phyloP scores from a whole-genome alignment of 2,329 filamentous ascomycete species.

The Chaetomiaceae sp. region DNA sequence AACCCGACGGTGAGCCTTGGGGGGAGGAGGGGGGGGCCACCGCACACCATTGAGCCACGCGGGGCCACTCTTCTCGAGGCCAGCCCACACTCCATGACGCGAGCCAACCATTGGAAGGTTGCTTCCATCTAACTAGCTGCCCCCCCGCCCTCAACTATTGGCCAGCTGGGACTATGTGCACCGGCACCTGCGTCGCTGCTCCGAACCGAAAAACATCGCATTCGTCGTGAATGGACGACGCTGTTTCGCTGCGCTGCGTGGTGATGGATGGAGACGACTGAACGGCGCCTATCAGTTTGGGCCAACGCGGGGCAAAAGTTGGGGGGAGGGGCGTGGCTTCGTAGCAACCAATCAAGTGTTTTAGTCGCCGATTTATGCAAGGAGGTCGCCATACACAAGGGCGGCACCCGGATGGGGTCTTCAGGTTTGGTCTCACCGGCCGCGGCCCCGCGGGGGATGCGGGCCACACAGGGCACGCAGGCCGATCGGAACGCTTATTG shows the following conservation, averaged over 20 bases:
- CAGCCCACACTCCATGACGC: not conserved
- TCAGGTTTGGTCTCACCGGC: not conserved
- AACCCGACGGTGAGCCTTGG: not conserved
- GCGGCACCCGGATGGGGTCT: constrained; percentile 5
- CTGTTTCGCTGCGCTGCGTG: too few species aligned
- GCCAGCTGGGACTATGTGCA: too few species aligned
- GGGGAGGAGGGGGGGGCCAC: not conserved
- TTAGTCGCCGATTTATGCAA: not conserved
- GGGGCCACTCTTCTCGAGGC: not conserved
- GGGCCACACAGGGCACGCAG: not conserved
- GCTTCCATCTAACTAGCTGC: not conserved
- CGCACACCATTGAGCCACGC: not conserved
- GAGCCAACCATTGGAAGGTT: constrained; percentile 1
- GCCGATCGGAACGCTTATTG: not conserved
- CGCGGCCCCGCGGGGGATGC: not conserved
- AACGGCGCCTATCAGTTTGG: not conserved
- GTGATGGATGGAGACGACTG: too few species aligned
- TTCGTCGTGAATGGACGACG: too few species aligned
- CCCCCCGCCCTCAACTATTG: not conserved
- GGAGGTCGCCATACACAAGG: too few species aligned
- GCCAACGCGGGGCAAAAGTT: too few species aligned
- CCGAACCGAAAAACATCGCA: not conserved
- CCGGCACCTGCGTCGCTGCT: too few species aligned
- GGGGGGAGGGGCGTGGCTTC: too few species aligned
- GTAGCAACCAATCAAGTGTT: too few species aligned